phyloP scores from a whole-genome alignment of 2,329 filamentous ascomycete species.

The Cryoendolithus antarcticus region DNA sequence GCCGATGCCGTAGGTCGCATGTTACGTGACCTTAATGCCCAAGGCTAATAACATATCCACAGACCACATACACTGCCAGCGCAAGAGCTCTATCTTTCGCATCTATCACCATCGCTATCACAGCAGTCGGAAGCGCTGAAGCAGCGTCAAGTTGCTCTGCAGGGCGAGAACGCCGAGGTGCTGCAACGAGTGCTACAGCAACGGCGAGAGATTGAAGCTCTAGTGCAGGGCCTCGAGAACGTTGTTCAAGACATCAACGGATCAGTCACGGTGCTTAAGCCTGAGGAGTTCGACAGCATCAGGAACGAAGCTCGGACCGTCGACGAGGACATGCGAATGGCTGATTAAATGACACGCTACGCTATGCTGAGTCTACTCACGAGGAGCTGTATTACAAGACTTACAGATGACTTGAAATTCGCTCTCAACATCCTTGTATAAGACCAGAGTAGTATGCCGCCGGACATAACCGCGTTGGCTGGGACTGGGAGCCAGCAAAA shows the following conservation, averaged over 20 bases:
- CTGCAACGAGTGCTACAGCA: constrained; percentile 41
- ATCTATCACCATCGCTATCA: constrained; percentile 44
- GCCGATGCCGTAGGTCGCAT: constrained; percentile 34
- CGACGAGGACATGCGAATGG: constrained; percentile 17
- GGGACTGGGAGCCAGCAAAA: too few relatives aligned
- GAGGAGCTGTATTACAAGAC: too few relatives aligned
- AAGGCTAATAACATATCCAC: constrained; percentile 1
- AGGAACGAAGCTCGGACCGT: constrained; percentile 19
- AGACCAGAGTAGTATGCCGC: too few relatives aligned
- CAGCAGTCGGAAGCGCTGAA: constrained; percentile 38
- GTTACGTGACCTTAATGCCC: background rate
- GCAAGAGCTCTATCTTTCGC: constrained; percentile 44
- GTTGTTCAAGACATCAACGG: constrained; percentile 46
- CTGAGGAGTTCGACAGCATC: constrained; percentile 17
- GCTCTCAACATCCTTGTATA: too few relatives aligned
- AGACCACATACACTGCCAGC: constrained; percentile 49
- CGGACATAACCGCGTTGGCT: too few relatives aligned
- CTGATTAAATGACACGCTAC: constrained; percentile 4
- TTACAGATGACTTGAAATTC: too few relatives aligned
- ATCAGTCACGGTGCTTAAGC: constrained; percentile 28
- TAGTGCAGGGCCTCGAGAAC: constrained; percentile 43
- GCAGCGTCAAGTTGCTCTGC: constrained; percentile 36
- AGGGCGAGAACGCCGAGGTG: constrained; percentile 41
- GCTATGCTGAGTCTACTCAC: too few relatives aligned
- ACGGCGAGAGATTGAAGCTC: constrained; percentile 42